Evolutionary conservation across 1,284 basidiomycete species (phyloP).

Genomic region (Pyrrhoderma lamaoense): DNA sequence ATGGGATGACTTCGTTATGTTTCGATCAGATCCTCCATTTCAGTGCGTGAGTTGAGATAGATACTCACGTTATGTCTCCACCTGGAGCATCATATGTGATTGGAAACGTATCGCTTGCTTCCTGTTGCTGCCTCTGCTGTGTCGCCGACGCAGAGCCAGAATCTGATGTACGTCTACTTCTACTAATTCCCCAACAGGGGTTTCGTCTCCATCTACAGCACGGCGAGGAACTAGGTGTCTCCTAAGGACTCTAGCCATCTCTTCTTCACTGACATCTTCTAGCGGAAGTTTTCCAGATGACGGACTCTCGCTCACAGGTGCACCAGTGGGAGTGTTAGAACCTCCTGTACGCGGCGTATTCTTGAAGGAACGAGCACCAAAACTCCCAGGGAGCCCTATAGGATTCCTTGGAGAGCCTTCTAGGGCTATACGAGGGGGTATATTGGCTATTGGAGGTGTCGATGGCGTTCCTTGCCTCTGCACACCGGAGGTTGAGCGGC

Average conservation of each 20-base stretch:
- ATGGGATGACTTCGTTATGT: constrained; percentile 93
- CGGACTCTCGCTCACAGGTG: constrained; percentile 1
- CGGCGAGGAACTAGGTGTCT: constrained; percentile 69
- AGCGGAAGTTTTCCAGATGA: constrained; percentile 26
- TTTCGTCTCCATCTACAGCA: constrained; percentile 8
- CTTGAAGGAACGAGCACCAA: constrained; percentile 1
- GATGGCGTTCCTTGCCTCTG: constrained; percentile 10
- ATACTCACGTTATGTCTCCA: constrained; percentile 83
- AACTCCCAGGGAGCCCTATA: constrained; percentile 4
- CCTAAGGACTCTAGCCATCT: constrained; percentile 75
- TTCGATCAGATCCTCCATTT: too few relatives aligned
- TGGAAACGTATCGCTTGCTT: constrained; percentile 59
- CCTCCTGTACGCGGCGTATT: constrained; percentile 11
- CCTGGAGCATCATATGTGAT: constrained; percentile 81
- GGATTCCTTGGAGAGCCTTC: constrained; percentile 12
- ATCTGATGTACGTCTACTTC: constrained; percentile 8
- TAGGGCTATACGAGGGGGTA: constrained; percentile 8
- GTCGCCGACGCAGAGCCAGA: constrained; percentile 40
- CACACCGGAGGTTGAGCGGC: not conserved
- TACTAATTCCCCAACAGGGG: not conserved
- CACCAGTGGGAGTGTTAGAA: constrained; percentile 2
- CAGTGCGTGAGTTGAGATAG: too few relatives aligned
- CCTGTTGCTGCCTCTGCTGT: constrained; percentile 29
- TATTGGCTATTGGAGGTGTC: constrained; percentile 18
- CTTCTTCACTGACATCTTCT: constrained; percentile 64